Percentiles rank a stretch among this genome's conserved stretches.
phyloP scores from a whole-genome alignment of 2,329 filamentous ascomycete genomes.

The Botrytis sinoallii region DNA sequence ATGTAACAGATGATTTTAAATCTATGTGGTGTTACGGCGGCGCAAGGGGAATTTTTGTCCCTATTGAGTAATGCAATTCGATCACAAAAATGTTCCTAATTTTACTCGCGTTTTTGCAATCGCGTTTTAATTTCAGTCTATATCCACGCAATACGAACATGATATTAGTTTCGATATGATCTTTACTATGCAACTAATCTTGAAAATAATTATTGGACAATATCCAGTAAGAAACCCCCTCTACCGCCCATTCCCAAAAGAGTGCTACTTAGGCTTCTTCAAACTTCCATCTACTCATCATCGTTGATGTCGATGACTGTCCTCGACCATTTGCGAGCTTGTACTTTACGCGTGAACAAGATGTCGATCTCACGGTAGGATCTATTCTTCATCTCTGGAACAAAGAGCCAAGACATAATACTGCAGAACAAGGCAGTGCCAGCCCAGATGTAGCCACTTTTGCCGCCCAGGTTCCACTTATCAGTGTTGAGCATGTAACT shows the following conservation, averaged over 20 bases:
- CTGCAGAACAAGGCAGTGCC: background rate
- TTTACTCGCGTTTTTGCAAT: background rate
- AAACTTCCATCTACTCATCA: background rate
- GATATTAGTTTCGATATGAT: background rate
- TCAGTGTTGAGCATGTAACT: background rate
- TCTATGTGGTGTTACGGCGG: background rate
- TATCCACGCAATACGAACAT: background rate
- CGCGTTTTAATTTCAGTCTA: background rate
- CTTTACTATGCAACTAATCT: background rate
- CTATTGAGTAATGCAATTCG: background rate
- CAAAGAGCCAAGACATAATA: background rate
- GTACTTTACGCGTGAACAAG: background rate
- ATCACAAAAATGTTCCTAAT: background rate
- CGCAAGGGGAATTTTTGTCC: background rate
- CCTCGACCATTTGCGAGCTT: background rate
- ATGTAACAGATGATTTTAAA: background rate
- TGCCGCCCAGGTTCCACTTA: background rate
- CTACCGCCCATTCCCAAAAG: background rate
- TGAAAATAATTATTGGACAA: background rate
- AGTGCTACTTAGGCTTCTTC: background rate
- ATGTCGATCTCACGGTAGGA: background rate
- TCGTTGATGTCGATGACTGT: background rate
- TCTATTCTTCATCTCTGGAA: background rate
- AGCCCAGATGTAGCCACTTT: background rate
- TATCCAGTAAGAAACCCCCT: background rate